Evolutionary conservation across 352 stramenopile genomes (phyloP), one percentile per base, ranked within the genome.

Genomic region (Blastocystis sp.): DNA sequence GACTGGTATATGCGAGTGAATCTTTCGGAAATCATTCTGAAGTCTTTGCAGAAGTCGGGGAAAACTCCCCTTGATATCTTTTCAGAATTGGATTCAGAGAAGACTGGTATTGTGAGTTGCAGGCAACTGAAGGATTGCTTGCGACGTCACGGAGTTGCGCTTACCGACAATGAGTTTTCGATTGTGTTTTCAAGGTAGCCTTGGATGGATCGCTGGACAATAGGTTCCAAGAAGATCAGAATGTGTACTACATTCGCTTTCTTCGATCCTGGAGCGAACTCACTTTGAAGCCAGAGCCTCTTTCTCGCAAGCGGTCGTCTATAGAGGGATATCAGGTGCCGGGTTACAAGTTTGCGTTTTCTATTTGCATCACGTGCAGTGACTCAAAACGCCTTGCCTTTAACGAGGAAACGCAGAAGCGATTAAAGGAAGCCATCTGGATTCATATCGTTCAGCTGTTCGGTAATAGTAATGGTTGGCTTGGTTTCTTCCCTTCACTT

Each of bases 241-340:
- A 16, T 27, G 67, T 78, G 32, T 57, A 78, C 42, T 78, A 78
- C 38, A 56, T 78, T 42, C 29, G 21, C 32, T 78, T 78, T 61
- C 42, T 78, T 24, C 46, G 57, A 14, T 78, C 67, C 0, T 78
- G 67, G 67, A 61, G 44, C 7, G 67, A 61, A 14, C n/a, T 78
- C n/a, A 36, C 40, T 3, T 38, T 18, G 11, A 21, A 59, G 16
- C 7, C 57, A 29, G 67, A 61, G 7, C 40, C 42, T 16, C 49
- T 56, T 7, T 57, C 67, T 1, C 27, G 24, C 4, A 78, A 78
- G 42, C 67, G 67, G 21, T 57, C 67, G 14, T 61, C 67, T n/a
- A 78, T n/a, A 34, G 63, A 46, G 14, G 42, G 29, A 34, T 40
- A 56, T 18, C 27, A 40, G 21, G 38, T 7, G 21, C 11, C n/a